These are phyloP conservation scores for Ensete ventricosum DNA, from an alignment of 176 grass and related monocot genomes.

Conservation along the genomic window DNA sequence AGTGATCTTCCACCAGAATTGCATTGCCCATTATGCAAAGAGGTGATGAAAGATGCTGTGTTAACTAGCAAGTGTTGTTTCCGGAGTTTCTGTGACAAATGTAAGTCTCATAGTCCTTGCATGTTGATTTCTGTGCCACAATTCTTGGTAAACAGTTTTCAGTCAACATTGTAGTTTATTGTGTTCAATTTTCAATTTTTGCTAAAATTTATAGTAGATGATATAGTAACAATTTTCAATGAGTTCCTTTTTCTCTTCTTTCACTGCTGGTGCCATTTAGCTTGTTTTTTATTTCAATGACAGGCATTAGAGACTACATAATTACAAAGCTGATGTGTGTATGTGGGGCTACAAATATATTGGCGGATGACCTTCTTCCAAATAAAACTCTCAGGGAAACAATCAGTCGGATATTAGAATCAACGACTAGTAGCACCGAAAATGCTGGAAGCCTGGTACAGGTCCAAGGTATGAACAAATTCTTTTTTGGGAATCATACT, in stretches of 20 bases:
- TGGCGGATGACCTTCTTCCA: constrained; percentile 82
- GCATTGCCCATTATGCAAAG: constrained; percentile 85
- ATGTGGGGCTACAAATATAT: constrained; percentile 75
- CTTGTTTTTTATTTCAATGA: not conserved
- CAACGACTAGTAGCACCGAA: constrained; percentile 79
- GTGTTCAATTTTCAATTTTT: not conserved
- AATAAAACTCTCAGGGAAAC: constrained; percentile 85
- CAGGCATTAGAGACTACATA: constrained; percentile 81
- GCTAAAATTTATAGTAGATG: no score
- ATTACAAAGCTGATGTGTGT: constrained; percentile 70
- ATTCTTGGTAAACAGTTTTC: not conserved
- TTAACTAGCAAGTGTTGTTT: constrained; percentile 98
- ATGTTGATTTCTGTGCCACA: not conserved
- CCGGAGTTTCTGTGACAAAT: constrained; percentile 96
- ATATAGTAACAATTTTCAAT: no score
- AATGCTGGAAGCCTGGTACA: constrained; percentile 60
- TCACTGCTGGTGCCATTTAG: no score
- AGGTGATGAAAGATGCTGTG: constrained; percentile 97
- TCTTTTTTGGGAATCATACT: not conserved
- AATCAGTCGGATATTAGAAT: constrained; percentile 77
- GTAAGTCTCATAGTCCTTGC: constrained; percentile 34
- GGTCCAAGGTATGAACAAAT: constrained; percentile 45
- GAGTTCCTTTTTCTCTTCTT: no score
- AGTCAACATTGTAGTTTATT: not conserved
- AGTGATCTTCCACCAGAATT: constrained; percentile 82